phyloP scores from a whole-genome alignment of 192 early-diverging fungal genomes.

The Coemansia sp. region DNA sequence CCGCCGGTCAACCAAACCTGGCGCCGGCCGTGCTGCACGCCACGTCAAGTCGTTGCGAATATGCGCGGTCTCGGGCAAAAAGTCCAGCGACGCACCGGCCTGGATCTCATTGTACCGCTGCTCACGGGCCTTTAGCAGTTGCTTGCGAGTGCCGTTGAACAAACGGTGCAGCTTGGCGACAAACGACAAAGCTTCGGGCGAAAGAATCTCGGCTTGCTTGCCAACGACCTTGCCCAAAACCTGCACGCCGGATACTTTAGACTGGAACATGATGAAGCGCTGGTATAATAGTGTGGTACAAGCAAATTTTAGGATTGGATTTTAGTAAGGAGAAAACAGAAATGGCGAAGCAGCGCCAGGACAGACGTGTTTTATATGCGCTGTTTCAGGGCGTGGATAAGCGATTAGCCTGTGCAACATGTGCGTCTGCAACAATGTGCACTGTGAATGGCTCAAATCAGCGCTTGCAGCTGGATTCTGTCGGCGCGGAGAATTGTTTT shows the following conservation, averaged over 20 bases:
- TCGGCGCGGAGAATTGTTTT: too few relatives aligned
- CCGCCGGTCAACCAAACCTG: conserved; percentile 85
- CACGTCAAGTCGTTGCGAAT: conserved; percentile 89
- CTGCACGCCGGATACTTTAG: conserved; percentile 68
- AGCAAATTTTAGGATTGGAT: not conserved
- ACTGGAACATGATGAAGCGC: conserved; percentile 39
- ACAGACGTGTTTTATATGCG: too few relatives aligned
- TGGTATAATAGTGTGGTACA: not conserved
- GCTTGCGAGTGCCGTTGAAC: conserved; percentile 89
- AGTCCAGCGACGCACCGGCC: conserved; percentile 79
- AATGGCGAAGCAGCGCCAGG: too few relatives aligned
- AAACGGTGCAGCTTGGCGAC: conserved; percentile 86
- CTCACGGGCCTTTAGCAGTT: conserved; percentile 77
- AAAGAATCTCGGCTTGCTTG: conserved; percentile 74
- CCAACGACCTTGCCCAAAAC: conserved; percentile 68
- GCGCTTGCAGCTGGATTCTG: too few relatives aligned
- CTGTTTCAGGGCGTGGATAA: too few relatives aligned
- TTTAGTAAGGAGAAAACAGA: conserved; percentile 5
- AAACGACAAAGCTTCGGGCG: conserved; percentile 78
- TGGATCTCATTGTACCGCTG: conserved; percentile 80
- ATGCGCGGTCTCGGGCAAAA: conserved; percentile 87
- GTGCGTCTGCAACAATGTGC: too few relatives aligned
- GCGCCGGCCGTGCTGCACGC: conserved; percentile 86
- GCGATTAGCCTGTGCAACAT: too few relatives aligned
- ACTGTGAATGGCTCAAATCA: too few relatives aligned